phyloP scores from a whole-genome alignment of 1,284 basidiomycete genomes.

The Cryptococcus sp. region DNA sequence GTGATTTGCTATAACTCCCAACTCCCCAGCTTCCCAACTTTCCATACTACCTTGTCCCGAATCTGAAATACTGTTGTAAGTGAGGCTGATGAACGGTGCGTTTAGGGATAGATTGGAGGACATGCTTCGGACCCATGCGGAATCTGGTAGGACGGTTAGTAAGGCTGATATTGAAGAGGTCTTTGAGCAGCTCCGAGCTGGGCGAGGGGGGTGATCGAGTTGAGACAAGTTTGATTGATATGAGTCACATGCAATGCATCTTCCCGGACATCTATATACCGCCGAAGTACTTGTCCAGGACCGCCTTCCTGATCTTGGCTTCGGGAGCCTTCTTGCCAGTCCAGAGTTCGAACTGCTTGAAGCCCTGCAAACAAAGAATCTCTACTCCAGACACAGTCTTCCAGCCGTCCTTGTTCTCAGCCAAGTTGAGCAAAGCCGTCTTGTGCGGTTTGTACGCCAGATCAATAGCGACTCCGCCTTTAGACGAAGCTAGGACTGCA shows the following conservation, averaged over 20 bases:
- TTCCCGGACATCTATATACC: neutral
- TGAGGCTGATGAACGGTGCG: neutral
- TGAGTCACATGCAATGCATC: too few relatives aligned
- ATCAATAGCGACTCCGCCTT: constrained; percentile 73
- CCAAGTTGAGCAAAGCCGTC: constrained; percentile 53
- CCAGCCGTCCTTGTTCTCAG: constrained; percentile 61
- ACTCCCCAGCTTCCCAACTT: neutral
- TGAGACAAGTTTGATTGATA: too few relatives aligned
- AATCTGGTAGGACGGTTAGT: constrained; percentile 35
- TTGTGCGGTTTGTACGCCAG: constrained; percentile 84
- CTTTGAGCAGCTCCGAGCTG: constrained; percentile 33
- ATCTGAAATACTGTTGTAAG: too few relatives aligned
- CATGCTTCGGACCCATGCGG: constrained; percentile 38
- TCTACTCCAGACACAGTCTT: constrained; percentile 73
- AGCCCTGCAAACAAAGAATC: constrained; percentile 83
- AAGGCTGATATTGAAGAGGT: constrained; percentile 45
- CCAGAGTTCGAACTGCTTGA: constrained; percentile 80
- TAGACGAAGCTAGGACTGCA: constrained; percentile 49
- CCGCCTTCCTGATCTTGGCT: constrained; percentile 52
- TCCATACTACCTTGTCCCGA: too few relatives aligned
- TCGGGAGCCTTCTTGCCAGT: constrained; percentile 60
- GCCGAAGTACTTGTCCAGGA: constrained; percentile 49
- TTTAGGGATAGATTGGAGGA: constrained; percentile 39
- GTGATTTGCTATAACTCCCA: constrained; percentile 12
- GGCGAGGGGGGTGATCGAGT: neutral